Base-by-base conservation (phyloP, 352 stramenopile species). In the Pythium dissotocum region DNA sequence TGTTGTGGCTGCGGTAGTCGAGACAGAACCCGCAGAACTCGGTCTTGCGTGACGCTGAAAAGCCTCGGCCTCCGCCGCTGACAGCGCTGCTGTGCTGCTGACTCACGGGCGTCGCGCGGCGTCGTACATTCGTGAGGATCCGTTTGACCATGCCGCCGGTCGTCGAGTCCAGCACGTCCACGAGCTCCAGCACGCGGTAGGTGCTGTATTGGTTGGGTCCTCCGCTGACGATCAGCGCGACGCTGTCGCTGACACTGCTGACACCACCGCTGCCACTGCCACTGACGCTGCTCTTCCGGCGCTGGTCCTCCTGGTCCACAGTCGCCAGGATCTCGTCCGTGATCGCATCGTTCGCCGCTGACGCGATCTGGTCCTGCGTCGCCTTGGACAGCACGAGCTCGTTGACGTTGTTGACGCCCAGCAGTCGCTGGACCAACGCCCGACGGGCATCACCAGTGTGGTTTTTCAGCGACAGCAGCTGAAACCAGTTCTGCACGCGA, bases 101-200 rank as follows among this genome's bases (percentile, higher is more conserved):
- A 8, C 46, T 53, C 33, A 72, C 21, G 77, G 78, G 75, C 26
- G 79, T 82, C 46, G 82, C 69, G 55, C 79, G 78, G 7, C 65
- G 70, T 8, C 83, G 75, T 35, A 94, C 80, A 33, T 93, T 93
- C 16, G 73, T 86, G 32, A 94, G 71, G 26, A 94, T 82, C 6
- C 76, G 73, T 70, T 90, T 88, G 35, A 92, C 86, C 77, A 91
- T 85, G 14, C 83, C 86, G 6, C 84, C 84, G 0, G 86, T 93
- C 8, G 79, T 90, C 30, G 84, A 84, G 63, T 94, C 86, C 42
- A 93, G 72, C 52, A 92, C 78, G 62, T 93, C 84, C 30, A 92
- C 77, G 2, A 94, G 75, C 57, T 92, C 84, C 10, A 92, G 67
- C 57, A 92, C 81, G n/a, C 79, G 76, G 64, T 89, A 90, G 21